phyloP scores from a whole-genome alignment of 805 yeast species.

The Candida maesae region DNA sequence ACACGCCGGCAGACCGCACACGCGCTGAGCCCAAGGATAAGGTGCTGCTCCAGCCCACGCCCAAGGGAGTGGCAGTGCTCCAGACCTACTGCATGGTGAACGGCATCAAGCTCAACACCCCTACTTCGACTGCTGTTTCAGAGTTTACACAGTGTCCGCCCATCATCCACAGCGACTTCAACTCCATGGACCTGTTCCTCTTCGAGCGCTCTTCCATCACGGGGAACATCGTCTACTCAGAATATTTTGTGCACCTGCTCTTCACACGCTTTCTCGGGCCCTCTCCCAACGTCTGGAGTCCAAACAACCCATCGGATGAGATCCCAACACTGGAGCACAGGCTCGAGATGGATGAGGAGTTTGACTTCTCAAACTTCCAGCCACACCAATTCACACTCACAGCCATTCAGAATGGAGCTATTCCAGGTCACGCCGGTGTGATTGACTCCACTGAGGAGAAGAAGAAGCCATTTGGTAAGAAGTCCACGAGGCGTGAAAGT shows the following conservation, averaged over 20 bases:
- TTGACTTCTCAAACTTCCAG: slow-evolving; percentile 30
- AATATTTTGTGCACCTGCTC: slow-evolving; percentile 59
- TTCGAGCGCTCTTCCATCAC: slow-evolving; percentile 62
- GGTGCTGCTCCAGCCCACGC: slow-evolving; percentile 72
- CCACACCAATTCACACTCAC: slow-evolving; percentile 3
- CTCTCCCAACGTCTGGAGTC: slow-evolving; percentile 66
- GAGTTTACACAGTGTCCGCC: slow-evolving; percentile 33
- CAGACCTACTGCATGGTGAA: slow-evolving; percentile 53
- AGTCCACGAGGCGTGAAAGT: slow-evolving; percentile 34
- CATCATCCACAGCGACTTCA: slow-evolving; percentile 53
- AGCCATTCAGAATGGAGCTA: slow-evolving; percentile 2
- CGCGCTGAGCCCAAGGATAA: slow-evolving; percentile 40
- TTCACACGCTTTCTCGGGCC: slow-evolving; percentile 63
- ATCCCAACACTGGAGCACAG: slow-evolving; percentile 36
- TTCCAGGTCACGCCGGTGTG: background rate
- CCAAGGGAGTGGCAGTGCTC: slow-evolving; percentile 79
- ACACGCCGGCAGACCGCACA: slow-evolving; percentile 74
- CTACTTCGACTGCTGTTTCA: too few relatives aligned
- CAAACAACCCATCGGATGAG: slow-evolving; percentile 48
- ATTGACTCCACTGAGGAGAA: background rate
- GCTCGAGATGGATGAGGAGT: slow-evolving; percentile 31
- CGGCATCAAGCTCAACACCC: slow-evolving; percentile 41
- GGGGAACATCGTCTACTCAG: slow-evolving; percentile 59
- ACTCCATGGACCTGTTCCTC: slow-evolving; percentile 65
- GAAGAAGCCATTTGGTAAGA: background rate